Evolutionary conservation across 2,329 filamentous ascomycete species (phyloP), one percentile per base, ranked within the genome.

Genomic region (Sporothrix curviconia): DNA sequence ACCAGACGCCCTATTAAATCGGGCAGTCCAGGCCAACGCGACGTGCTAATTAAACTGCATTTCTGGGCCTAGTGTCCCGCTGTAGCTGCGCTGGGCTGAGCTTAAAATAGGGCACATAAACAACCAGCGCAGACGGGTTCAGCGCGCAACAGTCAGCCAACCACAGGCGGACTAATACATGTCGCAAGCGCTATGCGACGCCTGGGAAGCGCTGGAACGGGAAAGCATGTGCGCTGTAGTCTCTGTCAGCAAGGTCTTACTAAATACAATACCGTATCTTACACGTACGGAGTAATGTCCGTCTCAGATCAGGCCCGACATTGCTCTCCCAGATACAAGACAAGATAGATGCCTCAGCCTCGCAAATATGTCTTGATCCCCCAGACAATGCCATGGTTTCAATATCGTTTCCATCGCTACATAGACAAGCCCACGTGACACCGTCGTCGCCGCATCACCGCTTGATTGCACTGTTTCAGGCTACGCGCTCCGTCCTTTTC

Each of bases 111-210:
- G 44, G 19, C 32, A 24, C 24, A 24, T 50, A 8, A 30, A 50
- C 32, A 17, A 24, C 19, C 7, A 36, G 11, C 2, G 46, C 32
- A 15, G 14, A 32, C 8, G 22, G n/a, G 14, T 4, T 17, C 2
- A 22, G 3, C 19, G 15, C 3, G 7, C 30, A n/a, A 49, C 47
- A 17, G 49, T 28, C 49, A 51, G 49, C 49, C 34, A 51, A 51
- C 47, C 47, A 51, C 47, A 51, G 22, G 17, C 47, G 47, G 47
- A 37, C 47, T n/a, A 51, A 51, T 51, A 17, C 12, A 28, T 6
- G 47, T 37, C 34, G 34, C 34, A 25, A n/a, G 19, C 47, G 30
- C 24, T 32, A n/a, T n/a, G 43, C 30, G 24, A 30, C 24, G 7
- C 17, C 24, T 19, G 15, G n/a, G 37, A 40, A 19, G 22, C 37